phyloP scores from a whole-genome alignment of 2,329 filamentous ascomycete species.

The Colletotrichum eleusines region DNA sequence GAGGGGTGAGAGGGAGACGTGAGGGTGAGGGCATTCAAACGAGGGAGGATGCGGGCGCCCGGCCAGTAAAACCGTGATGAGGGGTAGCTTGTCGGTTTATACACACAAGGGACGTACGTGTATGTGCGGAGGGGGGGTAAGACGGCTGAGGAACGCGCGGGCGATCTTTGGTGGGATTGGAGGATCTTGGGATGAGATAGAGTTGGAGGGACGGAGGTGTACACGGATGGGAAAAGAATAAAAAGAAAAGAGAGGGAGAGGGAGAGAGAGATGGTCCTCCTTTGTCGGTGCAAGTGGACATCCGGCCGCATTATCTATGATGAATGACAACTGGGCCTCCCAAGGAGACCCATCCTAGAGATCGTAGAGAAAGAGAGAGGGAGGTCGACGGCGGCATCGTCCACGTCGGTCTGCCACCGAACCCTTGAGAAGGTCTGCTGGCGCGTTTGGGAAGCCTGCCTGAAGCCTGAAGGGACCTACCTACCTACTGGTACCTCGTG shows the following conservation, averaged over 20 bases:
- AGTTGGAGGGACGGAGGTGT: slow-evolving; percentile 4
- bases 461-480: slow-evolving; percentile 2
- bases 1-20: not conserved
- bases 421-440: slow-evolving; percentile 1
- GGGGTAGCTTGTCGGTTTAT: slow-evolving; percentile 15
- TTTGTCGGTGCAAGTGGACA: slow-evolving; percentile 5
- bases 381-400: not conserved
- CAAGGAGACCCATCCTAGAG: slow-evolving; percentile 10
- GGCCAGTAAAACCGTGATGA: slow-evolving; percentile 19
- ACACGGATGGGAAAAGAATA: slow-evolving; percentile 1
- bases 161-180: slow-evolving; percentile 36
- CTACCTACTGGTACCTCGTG: too few species aligned
- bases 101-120: slow-evolving; percentile 14
- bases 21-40: slow-evolving; percentile 14
- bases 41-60: slow-evolving; percentile 18
- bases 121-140: slow-evolving; percentile 9
- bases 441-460: slow-evolving; percentile 2
- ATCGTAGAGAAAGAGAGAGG: not conserved
- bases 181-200: slow-evolving; percentile 21
- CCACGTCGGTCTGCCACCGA: not conserved
- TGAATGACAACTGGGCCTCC: slow-evolving; percentile 6
- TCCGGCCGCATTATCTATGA: slow-evolving; percentile 14
- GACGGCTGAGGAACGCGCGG: slow-evolving; percentile 20
- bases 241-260: not conserved
- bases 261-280: not conserved